These are phyloP conservation scores for Halenospora varia DNA, from an alignment of 495 filamentous ascomycete species.

Conservation along the genomic window DNA sequence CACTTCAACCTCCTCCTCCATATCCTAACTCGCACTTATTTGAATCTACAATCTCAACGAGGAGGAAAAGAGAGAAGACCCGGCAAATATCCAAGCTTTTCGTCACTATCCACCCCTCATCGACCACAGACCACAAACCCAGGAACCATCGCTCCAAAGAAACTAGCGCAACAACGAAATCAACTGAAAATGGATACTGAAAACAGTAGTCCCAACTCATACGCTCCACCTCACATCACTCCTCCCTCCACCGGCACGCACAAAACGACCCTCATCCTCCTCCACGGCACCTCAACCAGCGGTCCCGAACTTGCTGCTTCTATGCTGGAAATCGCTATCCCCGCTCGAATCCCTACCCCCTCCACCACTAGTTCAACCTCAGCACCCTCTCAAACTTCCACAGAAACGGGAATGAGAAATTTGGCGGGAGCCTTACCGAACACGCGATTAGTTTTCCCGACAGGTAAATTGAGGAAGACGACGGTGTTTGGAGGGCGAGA, in stretches of 20 bases:
- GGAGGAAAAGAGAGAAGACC: too few species aligned
- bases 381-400: background rate
- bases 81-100: too few species aligned
- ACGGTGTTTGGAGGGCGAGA: conserved; percentile 9
- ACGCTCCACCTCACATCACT: too few species aligned
- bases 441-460: conserved; percentile 17
- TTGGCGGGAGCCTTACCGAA: conserved; percentile 4
- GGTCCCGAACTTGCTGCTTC: conserved; percentile 6
- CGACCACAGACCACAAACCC: too few species aligned
- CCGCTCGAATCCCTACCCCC: background rate
- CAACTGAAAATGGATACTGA: too few species aligned
- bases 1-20: too few species aligned
- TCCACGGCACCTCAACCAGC: conserved; percentile 14
- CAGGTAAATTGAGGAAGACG: background rate
- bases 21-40: too few species aligned
- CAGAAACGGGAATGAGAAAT: conserved; percentile 3
- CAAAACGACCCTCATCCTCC: conserved; percentile 15
- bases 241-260: conserved; percentile 8
- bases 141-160: too few species aligned
- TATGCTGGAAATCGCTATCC: background rate
- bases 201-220: too few species aligned
- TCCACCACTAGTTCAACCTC: background rate
- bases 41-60: too few species aligned
- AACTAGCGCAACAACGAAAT: too few species aligned
- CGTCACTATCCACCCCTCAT: too few species aligned